Percentiles rank a stretch among this genome's conserved stretches.
Evolutionary conservation across 208 protist genomes (phyloP).

Genomic region (Leishmania mexicana): DNA sequence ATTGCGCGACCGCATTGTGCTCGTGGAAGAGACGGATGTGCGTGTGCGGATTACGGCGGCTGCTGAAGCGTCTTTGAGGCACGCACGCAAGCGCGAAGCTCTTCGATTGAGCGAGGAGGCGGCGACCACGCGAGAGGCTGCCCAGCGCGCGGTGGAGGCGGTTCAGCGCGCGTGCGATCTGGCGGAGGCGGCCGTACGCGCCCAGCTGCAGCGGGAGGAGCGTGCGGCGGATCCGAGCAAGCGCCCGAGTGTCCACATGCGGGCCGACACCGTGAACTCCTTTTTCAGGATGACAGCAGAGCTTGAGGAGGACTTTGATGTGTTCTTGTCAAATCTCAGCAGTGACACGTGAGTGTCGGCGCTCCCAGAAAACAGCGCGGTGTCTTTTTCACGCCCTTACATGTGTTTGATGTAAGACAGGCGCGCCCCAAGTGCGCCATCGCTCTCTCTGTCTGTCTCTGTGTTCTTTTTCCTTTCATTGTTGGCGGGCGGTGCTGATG

Average conservation of each 20-base stretch:
- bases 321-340: conserved; percentile 15
- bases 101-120: not conserved
- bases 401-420: not conserved
- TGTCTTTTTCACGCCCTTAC: not conserved
- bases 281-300: conserved; percentile 7
- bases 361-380: not conserved
- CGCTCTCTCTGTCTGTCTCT: not conserved
- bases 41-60: conserved; percentile 4
- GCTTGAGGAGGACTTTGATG: conserved; percentile 23
- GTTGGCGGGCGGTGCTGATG: no score
- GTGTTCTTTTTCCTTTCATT: not conserved
- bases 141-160: not conserved
- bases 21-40: conserved; percentile 13
- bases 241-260: conserved; percentile 15
- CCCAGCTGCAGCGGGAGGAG: conserved; percentile 4
- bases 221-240: not conserved
- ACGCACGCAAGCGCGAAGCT: not conserved
- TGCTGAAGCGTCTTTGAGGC: not conserved
- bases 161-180: not conserved
- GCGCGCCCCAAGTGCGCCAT: not conserved
- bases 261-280: not conserved
- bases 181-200: not conserved
- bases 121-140: not conserved
- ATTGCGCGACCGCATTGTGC: conserved; percentile 20
- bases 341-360: not conserved